Percentiles rank a stretch among this genome's conserved stretches.
These are phyloP conservation scores for Coemansia sp. DNA, from an alignment of 192 early-diverging fungal genomes.

Conservation along the genomic window DNA sequence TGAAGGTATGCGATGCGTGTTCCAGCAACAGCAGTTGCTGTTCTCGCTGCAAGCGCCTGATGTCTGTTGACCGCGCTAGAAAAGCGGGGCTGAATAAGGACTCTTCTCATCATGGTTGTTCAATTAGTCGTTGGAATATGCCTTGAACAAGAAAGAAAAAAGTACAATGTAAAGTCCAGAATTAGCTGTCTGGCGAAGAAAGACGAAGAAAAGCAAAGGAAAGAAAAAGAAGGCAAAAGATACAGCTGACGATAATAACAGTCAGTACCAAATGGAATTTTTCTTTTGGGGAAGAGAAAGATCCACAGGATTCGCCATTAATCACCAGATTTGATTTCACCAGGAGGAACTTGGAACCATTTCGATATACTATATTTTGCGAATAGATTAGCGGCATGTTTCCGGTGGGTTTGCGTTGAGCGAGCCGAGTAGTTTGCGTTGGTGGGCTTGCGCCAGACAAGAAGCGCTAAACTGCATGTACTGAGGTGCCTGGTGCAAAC, in stretches of 20 bases:
- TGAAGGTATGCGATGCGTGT: slow-evolving; percentile 26
- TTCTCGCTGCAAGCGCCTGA: neutral
- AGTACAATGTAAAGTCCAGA: neutral
- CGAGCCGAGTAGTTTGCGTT: neutral
- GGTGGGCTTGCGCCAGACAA: too few species aligned
- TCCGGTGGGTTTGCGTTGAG: neutral
- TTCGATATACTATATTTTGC: too few species aligned
- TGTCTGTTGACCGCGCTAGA: neutral
- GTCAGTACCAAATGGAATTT: too few species aligned
- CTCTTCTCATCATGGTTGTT: slow-evolving; percentile 23
- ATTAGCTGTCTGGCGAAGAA: neutral
- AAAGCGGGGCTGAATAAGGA: slow-evolving; percentile 27
- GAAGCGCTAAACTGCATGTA: too few species aligned
- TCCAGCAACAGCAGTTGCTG: neutral
- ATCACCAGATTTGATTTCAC: too few species aligned
- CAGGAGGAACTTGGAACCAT: too few species aligned
- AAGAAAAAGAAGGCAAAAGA: too few species aligned
- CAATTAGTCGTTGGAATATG: neutral
- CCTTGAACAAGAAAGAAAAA: slow-evolving; percentile 9
- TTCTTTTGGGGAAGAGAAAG: too few species aligned
- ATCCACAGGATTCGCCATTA: too few species aligned
- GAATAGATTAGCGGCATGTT: too few species aligned
- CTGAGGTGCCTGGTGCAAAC: too few species aligned
- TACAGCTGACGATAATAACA: too few species aligned
- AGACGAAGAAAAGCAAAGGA: neutral